These are phyloP conservation scores for Eremothecium gossypii DNA, from an alignment of 1,139 yeast species.

Conservation along the genomic window DNA sequence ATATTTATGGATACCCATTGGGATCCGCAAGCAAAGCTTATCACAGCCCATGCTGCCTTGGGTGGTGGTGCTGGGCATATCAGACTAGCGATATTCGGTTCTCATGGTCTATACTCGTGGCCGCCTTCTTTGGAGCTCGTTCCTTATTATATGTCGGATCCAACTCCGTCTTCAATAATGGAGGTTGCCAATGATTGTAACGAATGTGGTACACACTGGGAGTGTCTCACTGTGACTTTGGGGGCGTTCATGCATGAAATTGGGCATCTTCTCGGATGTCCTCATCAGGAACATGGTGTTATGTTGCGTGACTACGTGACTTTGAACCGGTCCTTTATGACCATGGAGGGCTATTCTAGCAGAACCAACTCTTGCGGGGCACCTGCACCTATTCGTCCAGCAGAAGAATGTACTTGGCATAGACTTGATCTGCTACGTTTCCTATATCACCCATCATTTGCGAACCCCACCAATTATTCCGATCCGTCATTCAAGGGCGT, in stretches of 20 bases:
- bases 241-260: constrained; percentile 96
- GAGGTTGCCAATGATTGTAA: constrained; percentile 86
- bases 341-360: constrained; percentile 53
- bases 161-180: constrained; percentile 46
- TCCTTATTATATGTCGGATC: constrained; percentile 61
- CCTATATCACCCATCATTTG: constrained; percentile 70
- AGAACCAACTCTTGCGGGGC: constrained; percentile 42
- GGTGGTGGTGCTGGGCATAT: constrained; percentile 77
- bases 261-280: constrained; percentile 85
- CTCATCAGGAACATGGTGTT: constrained; percentile 83
- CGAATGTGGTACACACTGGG: constrained; percentile 86
- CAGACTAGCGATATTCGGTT: constrained; percentile 82
- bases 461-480: constrained; percentile 52
- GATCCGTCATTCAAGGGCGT: constrained; percentile 30
- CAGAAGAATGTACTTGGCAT: constrained; percentile 83
- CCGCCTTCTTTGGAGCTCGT: constrained; percentile 68
- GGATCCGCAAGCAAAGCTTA: constrained; percentile 51
- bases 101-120: constrained; percentile 88
- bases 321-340: constrained; percentile 73
- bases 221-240: constrained; percentile 71
- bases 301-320: constrained; percentile 82
- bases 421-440: constrained; percentile 70
- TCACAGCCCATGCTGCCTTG: constrained; percentile 84
- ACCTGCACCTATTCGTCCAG: constrained; percentile 41
- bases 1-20: constrained; percentile 78